phyloP scores from a whole-genome alignment of 2,329 filamentous ascomycete species.

The Knufia petricola region DNA sequence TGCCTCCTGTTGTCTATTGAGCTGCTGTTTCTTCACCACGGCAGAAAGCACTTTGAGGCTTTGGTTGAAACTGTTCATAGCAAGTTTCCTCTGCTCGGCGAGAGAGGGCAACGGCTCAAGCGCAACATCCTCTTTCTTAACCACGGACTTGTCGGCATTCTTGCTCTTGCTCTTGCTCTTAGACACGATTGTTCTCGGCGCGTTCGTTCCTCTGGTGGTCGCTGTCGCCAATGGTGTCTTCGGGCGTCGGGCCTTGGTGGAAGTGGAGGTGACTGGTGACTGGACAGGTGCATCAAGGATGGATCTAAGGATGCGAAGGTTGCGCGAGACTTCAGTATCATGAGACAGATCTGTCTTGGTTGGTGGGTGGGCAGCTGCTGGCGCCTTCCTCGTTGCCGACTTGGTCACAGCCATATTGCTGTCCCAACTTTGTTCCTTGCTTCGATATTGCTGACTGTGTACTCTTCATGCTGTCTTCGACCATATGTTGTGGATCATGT shows the following conservation, averaged over 20 bases:
- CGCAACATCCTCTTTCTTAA: conserved; percentile 22
- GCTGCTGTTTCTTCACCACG: conserved; percentile 9
- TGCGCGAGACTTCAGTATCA: not conserved
- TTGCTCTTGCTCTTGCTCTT: too few relatives aligned
- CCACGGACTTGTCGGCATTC: conserved; percentile 20
- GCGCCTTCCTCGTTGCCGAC: not conserved
- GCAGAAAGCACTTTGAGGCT: conserved; percentile 32
- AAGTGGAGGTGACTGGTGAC: not conserved
- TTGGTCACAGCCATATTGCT: not conserved
- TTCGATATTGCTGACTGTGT: not conserved
- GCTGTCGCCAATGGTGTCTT: conserved; percentile 14
- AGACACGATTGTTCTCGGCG: conserved; percentile 10
- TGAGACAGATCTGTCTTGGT: not conserved
- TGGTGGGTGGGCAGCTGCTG: not conserved
- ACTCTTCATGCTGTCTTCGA: not conserved
- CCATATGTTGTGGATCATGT: not conserved
- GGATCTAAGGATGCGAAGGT: conserved; percentile 7
- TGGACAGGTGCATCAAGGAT: not conserved
- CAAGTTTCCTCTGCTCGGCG: conserved; percentile 34
- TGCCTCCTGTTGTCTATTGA: conserved; percentile 9
- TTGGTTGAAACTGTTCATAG: conserved; percentile 38
- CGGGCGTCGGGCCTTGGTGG: not conserved
- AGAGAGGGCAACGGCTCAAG: conserved; percentile 25
- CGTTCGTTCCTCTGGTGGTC: conserved; percentile 18
- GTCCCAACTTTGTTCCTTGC: not conserved